Evolutionary conservation across 2,329 filamentous ascomycete species (phyloP), one percentile per base, ranked within the genome.

Genomic region (Fusarium citri): DNA sequence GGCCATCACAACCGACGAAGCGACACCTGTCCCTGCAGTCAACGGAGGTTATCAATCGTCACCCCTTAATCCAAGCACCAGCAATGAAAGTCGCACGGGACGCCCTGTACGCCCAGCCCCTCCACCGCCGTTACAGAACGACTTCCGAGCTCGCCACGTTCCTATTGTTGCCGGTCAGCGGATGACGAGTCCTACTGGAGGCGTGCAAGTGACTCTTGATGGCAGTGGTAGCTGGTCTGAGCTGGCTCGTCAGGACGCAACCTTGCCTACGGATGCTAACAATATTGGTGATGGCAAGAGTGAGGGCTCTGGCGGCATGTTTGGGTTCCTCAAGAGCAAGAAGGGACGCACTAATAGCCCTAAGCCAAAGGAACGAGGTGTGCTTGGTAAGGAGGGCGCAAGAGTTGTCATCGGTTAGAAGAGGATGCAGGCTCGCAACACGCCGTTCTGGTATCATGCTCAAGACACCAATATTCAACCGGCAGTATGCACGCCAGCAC

Each of bases 371-470:
- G 94, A 98, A 82, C 88, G 94, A 58, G 96, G 96, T 62, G 94
- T 99, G 10, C 78, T 99, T 62, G 96, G 96, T 60, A 98, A 98
- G 78, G 94, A 98, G 79, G 96, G 96, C 18, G 94, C 96, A 14
- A 87, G 96, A 78, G 91, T 94, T 69, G 88, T 95, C 59, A 91
- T 95, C 76, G 90, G 88, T 74, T 92, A 83, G 68, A 72, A 50
- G 54, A 51, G 54, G 72, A 63, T 62, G 28, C 53, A 56, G 63
- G 66, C 72, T 69, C 66, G 55, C 30, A 57, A 45, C 48, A 61
- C 62, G 59, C 57, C 63, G 57, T 63, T 68, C 59, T 48, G 54
- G 59, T 55, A 59, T 46, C 66, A 42, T 48, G 65, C 54, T 66
- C 57, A 48, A 61, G 66, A 55, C 34, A 50, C 56, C 57, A 57